phyloP scores from a whole-genome alignment of 768 basidiomycete species.

The Cantharellus cinnabarinus region DNA sequence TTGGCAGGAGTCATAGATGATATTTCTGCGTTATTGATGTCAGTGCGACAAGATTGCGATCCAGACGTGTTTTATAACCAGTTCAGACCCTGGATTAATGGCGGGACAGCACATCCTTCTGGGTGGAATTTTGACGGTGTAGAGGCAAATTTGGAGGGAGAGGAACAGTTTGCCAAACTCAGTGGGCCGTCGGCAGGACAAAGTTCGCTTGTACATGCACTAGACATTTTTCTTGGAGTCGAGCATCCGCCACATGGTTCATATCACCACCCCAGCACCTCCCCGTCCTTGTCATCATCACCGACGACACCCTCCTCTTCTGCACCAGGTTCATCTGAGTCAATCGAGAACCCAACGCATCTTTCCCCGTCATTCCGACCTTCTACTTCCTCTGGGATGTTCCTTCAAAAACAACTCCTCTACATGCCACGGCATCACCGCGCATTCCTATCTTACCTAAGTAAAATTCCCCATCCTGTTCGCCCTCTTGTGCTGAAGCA shows the following conservation, averaged over 20 bases:
- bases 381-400: conserved; percentile 19
- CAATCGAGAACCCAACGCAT: not conserved
- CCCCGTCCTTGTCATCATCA: not conserved
- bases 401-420: conserved; percentile 70
- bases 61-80: conserved; percentile 71
- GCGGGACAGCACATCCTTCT: conserved; percentile 30
- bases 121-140: conserved; percentile 58
- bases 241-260: conserved; percentile 28
- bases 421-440: conserved; percentile 90
- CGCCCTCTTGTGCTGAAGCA: conserved; percentile 29
- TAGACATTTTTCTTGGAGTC: conserved; percentile 54
- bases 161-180: conserved; percentile 15
- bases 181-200: conserved; percentile 84
- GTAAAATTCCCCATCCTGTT: conserved; percentile 38
- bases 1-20: conserved; percentile 50
- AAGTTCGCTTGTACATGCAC: conserved; percentile 67
- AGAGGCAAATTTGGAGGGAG: conserved; percentile 22
- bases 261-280: not conserved
- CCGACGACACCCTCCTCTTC: not conserved
- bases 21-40: conserved; percentile 36
- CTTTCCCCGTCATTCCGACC: not conserved
- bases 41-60: conserved; percentile 47
- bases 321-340: not conserved
- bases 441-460: conserved; percentile 47
- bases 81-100: conserved; percentile 84